Conservation (phyloP, 768 basidiomycete species). For the Dacryopinax spathularia region DNA sequence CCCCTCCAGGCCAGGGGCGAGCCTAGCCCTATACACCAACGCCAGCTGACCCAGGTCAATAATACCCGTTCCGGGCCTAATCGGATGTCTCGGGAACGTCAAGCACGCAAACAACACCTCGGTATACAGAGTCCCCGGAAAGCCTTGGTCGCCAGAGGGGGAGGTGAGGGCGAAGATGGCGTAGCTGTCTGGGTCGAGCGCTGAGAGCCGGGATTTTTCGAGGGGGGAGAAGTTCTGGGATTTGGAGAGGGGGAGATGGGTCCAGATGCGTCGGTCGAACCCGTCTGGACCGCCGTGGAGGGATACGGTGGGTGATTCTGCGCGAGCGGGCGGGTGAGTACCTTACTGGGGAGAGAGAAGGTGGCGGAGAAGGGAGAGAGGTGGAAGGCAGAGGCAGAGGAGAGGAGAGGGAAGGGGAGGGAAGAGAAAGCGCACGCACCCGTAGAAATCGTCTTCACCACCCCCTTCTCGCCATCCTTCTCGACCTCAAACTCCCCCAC, state of each 20-base stretch:
- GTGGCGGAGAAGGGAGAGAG: background rate
- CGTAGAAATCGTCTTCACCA: conserved; percentile 32
- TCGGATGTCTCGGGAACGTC: conserved; percentile 17
- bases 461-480: conserved; percentile 37
- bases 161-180: conserved; percentile 47
- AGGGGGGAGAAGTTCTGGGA: conserved; percentile 16
- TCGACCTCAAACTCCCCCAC: conserved; percentile 40
- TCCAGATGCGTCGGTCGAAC: conserved; percentile 47
- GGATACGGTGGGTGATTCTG: conserved; percentile 33
- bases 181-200: conserved; percentile 46
- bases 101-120: conserved; percentile 38
- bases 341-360: background rate
- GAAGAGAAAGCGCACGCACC: conserved; percentile 20
- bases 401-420: too few relatives aligned
- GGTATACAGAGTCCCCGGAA: conserved; percentile 43
- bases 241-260: conserved; percentile 26
- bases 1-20: conserved; percentile 28
- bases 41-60: conserved; percentile 50
- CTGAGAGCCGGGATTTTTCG: conserved; percentile 19
- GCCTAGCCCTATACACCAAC: conserved; percentile 53
- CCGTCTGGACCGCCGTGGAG: conserved; percentile 59
- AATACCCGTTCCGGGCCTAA: conserved; percentile 16
- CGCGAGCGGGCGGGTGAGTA: background rate
- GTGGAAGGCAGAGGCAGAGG: too few relatives aligned
- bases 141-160: conserved; percentile 57